Evolutionary conservation across 345 rosid genomes (phyloP).

Genomic region (Syzygium grande): DNA sequence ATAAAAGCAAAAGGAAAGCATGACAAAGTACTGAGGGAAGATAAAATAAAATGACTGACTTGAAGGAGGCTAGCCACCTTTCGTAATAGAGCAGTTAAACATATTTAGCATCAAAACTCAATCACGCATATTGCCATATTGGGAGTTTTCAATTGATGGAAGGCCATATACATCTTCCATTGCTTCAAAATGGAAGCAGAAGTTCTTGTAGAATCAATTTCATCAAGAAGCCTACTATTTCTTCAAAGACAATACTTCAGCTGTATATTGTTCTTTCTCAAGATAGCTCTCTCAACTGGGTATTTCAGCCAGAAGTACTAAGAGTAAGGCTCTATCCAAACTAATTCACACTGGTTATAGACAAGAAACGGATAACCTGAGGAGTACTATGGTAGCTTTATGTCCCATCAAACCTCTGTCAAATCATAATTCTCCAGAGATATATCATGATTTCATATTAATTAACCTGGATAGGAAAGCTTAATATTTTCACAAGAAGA

Average conservation of each 20-base stretch:
- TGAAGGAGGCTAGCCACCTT: background rate
- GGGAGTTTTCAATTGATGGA: background rate
- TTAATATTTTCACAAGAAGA: background rate
- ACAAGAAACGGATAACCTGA: background rate
- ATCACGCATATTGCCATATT: background rate
- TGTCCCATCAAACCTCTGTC: background rate
- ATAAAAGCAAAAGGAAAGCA: background rate
- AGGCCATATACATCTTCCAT: background rate
- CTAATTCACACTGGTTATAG: background rate
- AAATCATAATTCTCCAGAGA: background rate
- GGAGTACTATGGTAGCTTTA: background rate
- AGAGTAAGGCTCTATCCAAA: background rate
- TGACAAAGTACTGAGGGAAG: background rate
- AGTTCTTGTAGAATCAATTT: background rate
- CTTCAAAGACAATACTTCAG: background rate
- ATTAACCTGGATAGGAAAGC: background rate
- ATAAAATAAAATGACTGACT: background rate
- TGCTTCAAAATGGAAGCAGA: background rate
- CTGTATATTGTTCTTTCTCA: background rate
- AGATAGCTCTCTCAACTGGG: background rate
- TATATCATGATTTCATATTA: no score
- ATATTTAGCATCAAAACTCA: background rate
- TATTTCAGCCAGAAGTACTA: background rate
- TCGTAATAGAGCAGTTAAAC: background rate
- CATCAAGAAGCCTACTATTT: background rate